Base-by-base conservation (phyloP, 2,329 filamentous ascomycete species). In the Polychaeton citri region DNA sequence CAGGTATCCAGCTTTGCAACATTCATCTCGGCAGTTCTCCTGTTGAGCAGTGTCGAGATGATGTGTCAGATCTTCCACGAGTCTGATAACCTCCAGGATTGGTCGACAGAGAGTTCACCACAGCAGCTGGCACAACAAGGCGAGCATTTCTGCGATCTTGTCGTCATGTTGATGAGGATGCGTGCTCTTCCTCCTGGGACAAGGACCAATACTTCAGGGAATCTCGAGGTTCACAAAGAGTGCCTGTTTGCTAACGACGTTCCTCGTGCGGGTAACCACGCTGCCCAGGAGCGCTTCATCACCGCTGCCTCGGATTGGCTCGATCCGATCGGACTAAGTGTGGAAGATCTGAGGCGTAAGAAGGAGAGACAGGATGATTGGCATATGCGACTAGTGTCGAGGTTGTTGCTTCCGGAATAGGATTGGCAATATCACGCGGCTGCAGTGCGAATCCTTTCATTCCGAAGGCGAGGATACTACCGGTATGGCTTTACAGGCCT, bases 121-220 rank as follows among this genome's bases (percentile, higher is more conserved):
- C 55, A 59, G 0, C 60, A 64, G 31, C 71, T 72, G 43, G 69
- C 64, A 32, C 62, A 61, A 32, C 71, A 76, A 53, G 72, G 69
- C 28, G 67, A 72, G 36, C 63, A 63, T n/a, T 74, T 77, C 42
- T 64, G 69, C 15, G 66, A 72, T 35, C 66, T 75, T 20, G 54
- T 76, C 3, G 63, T 67, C 38, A 73, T 72, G 61, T 55, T 76
- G 20, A 57, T 76, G 33, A 68, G 68, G 43, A 73, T 76, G 66
- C 68, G 73, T 5, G 59, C 56, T 9, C 57, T 68, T 4, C 61
- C 60, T 3, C 64, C 64, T 0, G 60, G 57, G 34, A 61, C 57
- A 4, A 40, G 51, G 4, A 37, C 49, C 3, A 41, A 52, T n/a
- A 41, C 43, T 24, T 53, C 62, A 32, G 54, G 58, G 24, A 49